These are phyloP conservation scores for Zygoascus flipseniorum DNA, from an alignment of 805 yeast species.

Conservation along the genomic window DNA sequence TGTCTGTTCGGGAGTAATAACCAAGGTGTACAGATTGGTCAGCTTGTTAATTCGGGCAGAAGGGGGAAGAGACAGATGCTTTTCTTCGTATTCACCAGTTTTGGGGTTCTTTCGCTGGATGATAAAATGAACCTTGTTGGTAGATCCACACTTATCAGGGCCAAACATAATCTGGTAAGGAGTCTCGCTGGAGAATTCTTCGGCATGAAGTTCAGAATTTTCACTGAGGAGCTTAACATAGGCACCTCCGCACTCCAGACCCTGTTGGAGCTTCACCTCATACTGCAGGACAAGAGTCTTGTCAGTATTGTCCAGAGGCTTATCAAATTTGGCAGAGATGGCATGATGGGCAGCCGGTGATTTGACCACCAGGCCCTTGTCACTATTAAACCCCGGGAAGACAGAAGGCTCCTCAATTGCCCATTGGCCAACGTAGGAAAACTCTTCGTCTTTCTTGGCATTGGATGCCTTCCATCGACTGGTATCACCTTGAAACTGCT, in stretches of 20 bases:
- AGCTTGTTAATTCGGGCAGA: conserved; percentile 46
- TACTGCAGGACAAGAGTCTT: conserved; percentile 76
- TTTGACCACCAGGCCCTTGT: conserved; percentile 69
- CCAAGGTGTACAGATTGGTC: conserved; percentile 66
- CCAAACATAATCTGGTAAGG: conserved; percentile 90
- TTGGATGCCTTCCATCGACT: conserved; percentile 56
- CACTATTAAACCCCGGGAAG: conserved; percentile 53
- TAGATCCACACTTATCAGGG: conserved; percentile 81
- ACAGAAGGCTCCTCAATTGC: conserved; percentile 51
- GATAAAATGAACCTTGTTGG: conserved; percentile 74
- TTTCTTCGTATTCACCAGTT: conserved; percentile 55
- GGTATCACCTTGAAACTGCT: conserved; percentile 44
- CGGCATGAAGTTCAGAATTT: conserved; percentile 29
- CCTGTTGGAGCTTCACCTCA: conserved; percentile 78
- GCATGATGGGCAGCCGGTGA: conserved; percentile 77
- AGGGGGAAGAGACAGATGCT: conserved; percentile 61
- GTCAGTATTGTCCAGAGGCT: conserved; percentile 49
- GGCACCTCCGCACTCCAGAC: conserved; percentile 81
- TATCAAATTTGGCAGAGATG: conserved; percentile 53
- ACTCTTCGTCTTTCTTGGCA: conserved; percentile 36
- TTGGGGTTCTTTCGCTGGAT: conserved; percentile 48
- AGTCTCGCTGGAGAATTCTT: conserved; percentile 52
- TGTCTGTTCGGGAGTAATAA: conserved; percentile 54
- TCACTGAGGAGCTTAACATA: conserved; percentile 64
- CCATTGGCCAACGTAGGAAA: conserved; percentile 70